Percentiles rank a stretch among this genome's conserved stretches.
These are phyloP conservation scores for Camellia lanceoleosa DNA, from an alignment of 148 eudicot species.

Conservation along the genomic window DNA sequence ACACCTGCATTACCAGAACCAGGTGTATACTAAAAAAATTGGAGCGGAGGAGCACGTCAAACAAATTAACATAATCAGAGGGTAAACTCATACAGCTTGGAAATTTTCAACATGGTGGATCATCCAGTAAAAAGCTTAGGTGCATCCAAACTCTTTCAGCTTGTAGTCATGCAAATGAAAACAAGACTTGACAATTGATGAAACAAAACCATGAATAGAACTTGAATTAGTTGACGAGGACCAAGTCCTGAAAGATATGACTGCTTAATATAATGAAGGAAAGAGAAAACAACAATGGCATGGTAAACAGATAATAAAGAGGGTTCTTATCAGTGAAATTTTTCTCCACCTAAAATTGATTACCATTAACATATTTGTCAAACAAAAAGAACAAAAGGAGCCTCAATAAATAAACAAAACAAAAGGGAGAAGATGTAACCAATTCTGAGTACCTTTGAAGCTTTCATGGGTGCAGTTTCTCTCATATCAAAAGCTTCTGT, in stretches of 20 bases:
- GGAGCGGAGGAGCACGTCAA: too few species aligned
- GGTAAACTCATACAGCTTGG: background rate
- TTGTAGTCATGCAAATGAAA: background rate
- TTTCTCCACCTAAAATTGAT: background rate
- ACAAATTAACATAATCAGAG: background rate
- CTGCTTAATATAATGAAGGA: background rate
- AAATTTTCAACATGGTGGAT: background rate
- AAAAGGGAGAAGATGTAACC: background rate
- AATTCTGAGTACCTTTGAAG: slow-evolving; percentile 26
- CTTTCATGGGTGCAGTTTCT: slow-evolving; percentile 32
- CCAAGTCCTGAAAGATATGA: background rate
- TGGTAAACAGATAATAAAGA: background rate
- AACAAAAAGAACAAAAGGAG: background rate
- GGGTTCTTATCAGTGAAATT: background rate
- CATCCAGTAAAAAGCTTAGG: background rate
- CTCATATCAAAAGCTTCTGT: slow-evolving; percentile 32
- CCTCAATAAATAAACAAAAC: background rate
- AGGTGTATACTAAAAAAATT: too few species aligned
- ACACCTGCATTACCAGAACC: too few species aligned
- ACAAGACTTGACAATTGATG: background rate
- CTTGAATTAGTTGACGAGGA: background rate
- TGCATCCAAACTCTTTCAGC: background rate
- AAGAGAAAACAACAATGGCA: background rate
- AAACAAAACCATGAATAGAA: background rate
- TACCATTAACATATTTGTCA: background rate